Evolutionary conservation across 768 basidiomycete genomes (phyloP).

Genomic region (Suillus discolor): DNA sequence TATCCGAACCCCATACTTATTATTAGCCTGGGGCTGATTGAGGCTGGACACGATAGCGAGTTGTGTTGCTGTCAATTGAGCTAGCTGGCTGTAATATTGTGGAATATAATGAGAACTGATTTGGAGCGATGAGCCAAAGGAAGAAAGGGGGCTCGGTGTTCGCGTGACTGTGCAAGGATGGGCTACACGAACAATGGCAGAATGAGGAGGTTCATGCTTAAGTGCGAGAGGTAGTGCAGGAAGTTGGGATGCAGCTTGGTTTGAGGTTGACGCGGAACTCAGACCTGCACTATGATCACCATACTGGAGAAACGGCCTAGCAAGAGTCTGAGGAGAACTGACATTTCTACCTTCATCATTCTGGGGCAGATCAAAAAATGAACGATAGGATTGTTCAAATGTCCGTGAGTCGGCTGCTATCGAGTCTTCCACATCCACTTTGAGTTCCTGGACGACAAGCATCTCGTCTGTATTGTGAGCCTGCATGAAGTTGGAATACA

Average conservation of each 20-base stretch:
- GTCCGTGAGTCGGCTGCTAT: neutral
- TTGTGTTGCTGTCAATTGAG: constrained; percentile 24
- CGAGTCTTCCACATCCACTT: neutral
- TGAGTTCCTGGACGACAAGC: constrained; percentile 1
- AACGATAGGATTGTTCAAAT: neutral
- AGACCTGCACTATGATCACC: too few relatives aligned
- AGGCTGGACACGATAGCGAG: constrained; percentile 22
- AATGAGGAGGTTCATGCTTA: neutral
- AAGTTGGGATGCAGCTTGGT: neutral
- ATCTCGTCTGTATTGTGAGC: neutral
- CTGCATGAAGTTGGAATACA: constrained; percentile 5
- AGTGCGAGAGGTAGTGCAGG: too few relatives aligned
- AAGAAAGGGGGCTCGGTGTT: constrained; percentile 1
- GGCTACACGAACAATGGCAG: neutral
- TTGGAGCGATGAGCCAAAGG: neutral
- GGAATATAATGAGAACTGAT: neutral
- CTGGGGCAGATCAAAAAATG: constrained; percentile 2
- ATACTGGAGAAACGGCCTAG: neutral
- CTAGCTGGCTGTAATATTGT: constrained; percentile 14
- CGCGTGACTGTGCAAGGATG: neutral
- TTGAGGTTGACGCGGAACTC: neutral
- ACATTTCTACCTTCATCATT: neutral
- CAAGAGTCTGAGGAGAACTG: neutral
- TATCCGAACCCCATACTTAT: constrained; percentile 20
- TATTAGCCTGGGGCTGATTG: constrained; percentile 17